Conservation (phyloP, 192 early-diverging fungal species). For the Radiomyces spectabilis region DNA sequence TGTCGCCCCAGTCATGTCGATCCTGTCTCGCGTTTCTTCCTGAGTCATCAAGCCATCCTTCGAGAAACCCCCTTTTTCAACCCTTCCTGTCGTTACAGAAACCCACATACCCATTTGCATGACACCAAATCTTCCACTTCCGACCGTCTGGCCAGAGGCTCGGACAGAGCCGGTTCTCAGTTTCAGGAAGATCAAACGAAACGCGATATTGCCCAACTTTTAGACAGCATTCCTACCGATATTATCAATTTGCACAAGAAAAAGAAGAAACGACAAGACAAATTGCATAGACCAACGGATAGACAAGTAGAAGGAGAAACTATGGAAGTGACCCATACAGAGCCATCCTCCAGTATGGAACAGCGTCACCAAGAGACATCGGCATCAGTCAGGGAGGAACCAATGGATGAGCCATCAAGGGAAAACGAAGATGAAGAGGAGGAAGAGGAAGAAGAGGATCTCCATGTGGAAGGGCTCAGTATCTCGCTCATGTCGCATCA, state of each 20-base stretch:
- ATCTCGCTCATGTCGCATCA: conserved; percentile 24
- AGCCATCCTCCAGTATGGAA: too few relatives aligned
- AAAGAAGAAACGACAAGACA: background rate
- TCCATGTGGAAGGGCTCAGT: background rate
- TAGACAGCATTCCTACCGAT: conserved; percentile 23
- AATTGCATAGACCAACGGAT: background rate
- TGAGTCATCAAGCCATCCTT: background rate
- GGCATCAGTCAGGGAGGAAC: too few relatives aligned
- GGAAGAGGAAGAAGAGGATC: background rate
- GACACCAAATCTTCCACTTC: too few relatives aligned
- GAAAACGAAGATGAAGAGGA: conserved; percentile 2
- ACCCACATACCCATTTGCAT: background rate
- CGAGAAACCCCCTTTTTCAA: conserved; percentile 23
- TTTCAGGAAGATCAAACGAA: conserved; percentile 9
- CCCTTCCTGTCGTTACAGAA: conserved; percentile 12
- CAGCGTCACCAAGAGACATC: too few relatives aligned
- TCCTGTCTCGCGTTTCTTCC: background rate
- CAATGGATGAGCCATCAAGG: background rate
- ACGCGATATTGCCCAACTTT: conserved; percentile 12
- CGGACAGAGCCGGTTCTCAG: too few relatives aligned
- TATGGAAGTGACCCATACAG: too few relatives aligned
- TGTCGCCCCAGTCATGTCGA: conserved; percentile 4
- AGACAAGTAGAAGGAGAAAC: conserved; percentile 1
- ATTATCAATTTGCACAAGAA: background rate
- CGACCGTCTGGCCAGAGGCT: too few relatives aligned